Evolutionary conservation across 2,329 filamentous ascomycete species (phyloP).

Genomic region (Monilinia laxa): DNA sequence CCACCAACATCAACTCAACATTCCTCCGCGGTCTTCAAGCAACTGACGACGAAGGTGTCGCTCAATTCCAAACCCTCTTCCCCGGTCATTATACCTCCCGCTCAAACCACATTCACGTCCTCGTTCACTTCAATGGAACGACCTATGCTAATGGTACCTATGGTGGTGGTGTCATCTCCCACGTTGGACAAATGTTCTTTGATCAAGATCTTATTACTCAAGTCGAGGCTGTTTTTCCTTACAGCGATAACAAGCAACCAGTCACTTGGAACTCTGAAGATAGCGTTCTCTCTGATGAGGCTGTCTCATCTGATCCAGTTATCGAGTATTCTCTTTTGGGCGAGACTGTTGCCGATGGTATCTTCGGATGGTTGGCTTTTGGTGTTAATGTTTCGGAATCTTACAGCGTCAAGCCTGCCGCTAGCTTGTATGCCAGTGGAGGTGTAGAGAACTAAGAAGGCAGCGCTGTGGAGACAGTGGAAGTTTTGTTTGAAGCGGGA

Average conservation of each 20-base stretch:
- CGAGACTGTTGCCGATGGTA: conserved; percentile 15
- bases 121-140: conserved; percentile 44
- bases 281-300: conserved; percentile 20
- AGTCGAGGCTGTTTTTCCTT: conserved; percentile 51
- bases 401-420: background rate
- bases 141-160: conserved; percentile 34
- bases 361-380: conserved; percentile 22
- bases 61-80: conserved; percentile 38
- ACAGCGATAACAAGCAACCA: conserved; percentile 48
- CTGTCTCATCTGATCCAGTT: conserved; percentile 14
- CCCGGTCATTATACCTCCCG: conserved; percentile 2
- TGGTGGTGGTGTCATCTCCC: conserved; percentile 48
- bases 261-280: conserved; percentile 52
- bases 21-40: conserved; percentile 46
- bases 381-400: background rate
- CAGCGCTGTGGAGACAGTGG: too few species aligned
- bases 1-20: conserved; percentile 43
- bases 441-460: background rate
- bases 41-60: conserved; percentile 46
- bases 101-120: conserved; percentile 26
- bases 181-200: conserved; percentile 65
- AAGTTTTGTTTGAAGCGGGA: background rate
- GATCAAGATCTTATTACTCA: conserved; percentile 56
- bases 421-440: conserved; percentile 11
- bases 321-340: conserved; percentile 16